These are phyloP conservation scores for Globisporangium yorkense DNA, from an alignment of 352 stramenopile species.

Conservation along the genomic window DNA sequence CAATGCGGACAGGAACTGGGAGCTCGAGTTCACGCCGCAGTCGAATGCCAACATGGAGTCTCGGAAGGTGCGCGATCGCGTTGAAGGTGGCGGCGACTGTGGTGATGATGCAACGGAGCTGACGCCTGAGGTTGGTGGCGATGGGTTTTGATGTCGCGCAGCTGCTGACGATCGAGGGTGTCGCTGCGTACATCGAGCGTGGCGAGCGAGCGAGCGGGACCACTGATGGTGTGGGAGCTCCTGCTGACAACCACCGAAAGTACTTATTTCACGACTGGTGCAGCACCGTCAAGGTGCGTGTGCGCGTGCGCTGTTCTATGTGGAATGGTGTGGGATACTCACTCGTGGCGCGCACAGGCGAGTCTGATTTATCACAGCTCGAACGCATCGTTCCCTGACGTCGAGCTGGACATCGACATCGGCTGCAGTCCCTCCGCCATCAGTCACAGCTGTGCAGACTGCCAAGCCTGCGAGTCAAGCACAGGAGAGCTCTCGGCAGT, in stretches of 20 bases:
- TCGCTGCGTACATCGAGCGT: slow-evolving; percentile 75
- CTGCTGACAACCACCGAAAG: slow-evolving; percentile 22
- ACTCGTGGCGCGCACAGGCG: slow-evolving; percentile 15
- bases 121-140: background rate
- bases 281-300: slow-evolving; percentile 63
- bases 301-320: background rate
- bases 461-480: slow-evolving; percentile 15
- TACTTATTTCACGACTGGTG: slow-evolving; percentile 87
- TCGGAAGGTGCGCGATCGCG: slow-evolving; percentile 46
- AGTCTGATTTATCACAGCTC: slow-evolving; percentile 74
- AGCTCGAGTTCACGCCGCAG: slow-evolving; percentile 67
- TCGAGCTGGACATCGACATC: slow-evolving; percentile 69
- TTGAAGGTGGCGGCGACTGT: background rate
- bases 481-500: slow-evolving; percentile 6
- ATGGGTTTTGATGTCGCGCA: slow-evolving; percentile 11
- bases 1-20: slow-evolving; percentile 74
- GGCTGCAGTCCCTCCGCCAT: slow-evolving; percentile 26
- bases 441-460: slow-evolving; percentile 31
- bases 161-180: slow-evolving; percentile 54
- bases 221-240: slow-evolving; percentile 1
- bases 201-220: slow-evolving; percentile 11
- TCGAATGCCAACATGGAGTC: slow-evolving; percentile 74
- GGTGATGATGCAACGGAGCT: slow-evolving; percentile 3
- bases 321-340: background rate
- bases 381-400: slow-evolving; percentile 74